Evolutionary conservation across 2,329 filamentous ascomycete genomes (phyloP).

Genomic region (Aspergillus sp.): DNA sequence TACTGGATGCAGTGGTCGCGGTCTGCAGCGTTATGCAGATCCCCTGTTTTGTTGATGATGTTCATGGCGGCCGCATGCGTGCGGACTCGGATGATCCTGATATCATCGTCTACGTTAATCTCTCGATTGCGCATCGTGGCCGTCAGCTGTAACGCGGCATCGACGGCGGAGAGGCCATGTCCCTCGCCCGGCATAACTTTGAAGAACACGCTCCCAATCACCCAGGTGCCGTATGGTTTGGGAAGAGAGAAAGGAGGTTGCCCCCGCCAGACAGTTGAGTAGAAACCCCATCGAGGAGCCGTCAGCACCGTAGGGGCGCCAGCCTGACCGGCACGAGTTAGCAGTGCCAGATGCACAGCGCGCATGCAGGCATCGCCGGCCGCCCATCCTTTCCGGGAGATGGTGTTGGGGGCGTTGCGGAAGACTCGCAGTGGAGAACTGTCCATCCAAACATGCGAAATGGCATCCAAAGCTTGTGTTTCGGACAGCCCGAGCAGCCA

Average conservation of each 20-base stretch:
- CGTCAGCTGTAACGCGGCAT: slow-evolving; percentile 11
- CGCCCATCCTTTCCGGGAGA: slow-evolving; percentile 32
- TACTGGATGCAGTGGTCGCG: neutral
- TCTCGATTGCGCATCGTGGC: neutral
- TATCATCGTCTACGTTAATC: neutral
- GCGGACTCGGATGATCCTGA: neutral
- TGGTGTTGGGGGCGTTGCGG: slow-evolving; percentile 24
- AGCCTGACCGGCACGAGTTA: slow-evolving; percentile 16
- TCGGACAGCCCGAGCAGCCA: slow-evolving; percentile 25
- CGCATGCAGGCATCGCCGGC: slow-evolving; percentile 32
- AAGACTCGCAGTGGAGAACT: slow-evolving; percentile 24
- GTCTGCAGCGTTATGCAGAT: neutral
- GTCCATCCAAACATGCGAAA: slow-evolving; percentile 31
- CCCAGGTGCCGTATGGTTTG: neutral
- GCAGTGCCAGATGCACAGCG: slow-evolving; percentile 26
- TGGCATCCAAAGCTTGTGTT: slow-evolving; percentile 19
- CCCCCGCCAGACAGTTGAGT: neutral
- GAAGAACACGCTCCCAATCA: slow-evolving; percentile 1
- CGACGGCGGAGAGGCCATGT: slow-evolving; percentile 19
- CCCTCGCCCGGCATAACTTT: slow-evolving; percentile 14
- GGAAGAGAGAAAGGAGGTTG: neutral
- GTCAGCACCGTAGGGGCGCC: slow-evolving; percentile 23
- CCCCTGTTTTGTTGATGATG: neutral
- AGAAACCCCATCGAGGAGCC: slow-evolving; percentile 9
- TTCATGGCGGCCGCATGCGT: neutral